Base-by-base conservation (phyloP, 495 filamentous ascomycete species). In the Elasticomyces elasticus region DNA sequence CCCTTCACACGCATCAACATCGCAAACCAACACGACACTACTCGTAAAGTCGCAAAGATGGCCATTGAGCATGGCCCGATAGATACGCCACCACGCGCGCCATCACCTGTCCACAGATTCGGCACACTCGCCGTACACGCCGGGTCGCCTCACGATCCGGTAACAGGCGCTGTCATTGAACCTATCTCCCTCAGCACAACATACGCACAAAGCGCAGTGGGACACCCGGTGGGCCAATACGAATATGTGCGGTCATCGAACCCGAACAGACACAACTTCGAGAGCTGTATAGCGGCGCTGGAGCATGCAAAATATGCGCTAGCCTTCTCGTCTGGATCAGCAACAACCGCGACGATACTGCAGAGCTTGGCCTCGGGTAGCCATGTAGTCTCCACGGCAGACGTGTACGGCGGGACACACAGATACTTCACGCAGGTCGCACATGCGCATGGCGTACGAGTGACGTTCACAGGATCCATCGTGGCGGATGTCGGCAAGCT, bases 341-440 rank as follows among this genome's bases (percentile, higher is more conserved):
- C 92, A 25, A 86, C 91, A 10, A 99, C 94, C 0, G 90, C 94
- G 49, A 85, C 77, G 51, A 86, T 97, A 62, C 80, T 99, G 31
- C 92, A 99, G 67, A 91, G 85, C 43, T 81, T 99, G 49, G 89
- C 94, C 38, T 76, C 85, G 5, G 92, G 91, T 43, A 94, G 88
- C 19, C 92, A 99, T 71, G 84, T 97, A 56, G 80, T 99, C 61
- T 95, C 89, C 38, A 89, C 97, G 33, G 92, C 87, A 47, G 94
- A 99, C 66, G 87, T 99, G 43, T 99, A 99, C 66, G 92, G 92
- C 53, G 92, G 92, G 41, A 99, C 92, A 1, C 92, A 97, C 71
- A 79, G 92, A 56, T 99, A 99, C 73, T 99, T 99, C 79, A 99
- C 92, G 59, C 89, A 95, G 72, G 94, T 99, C 41, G 92, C 92